Conservation (phyloP, 2,329 filamentous ascomycete genomes). For the Monosporascus cannonballus region DNA sequence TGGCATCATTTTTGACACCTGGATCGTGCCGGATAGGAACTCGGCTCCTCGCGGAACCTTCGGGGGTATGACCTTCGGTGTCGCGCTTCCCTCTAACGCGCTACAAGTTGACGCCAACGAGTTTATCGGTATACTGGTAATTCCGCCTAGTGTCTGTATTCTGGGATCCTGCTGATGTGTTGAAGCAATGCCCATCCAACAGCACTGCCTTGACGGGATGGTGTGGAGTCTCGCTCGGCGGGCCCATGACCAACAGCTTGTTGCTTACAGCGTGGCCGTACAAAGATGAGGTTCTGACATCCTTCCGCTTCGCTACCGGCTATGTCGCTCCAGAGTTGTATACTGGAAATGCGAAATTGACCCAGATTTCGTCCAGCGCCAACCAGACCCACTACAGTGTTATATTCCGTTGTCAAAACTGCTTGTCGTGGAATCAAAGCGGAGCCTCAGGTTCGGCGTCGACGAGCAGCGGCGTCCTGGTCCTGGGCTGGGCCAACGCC, state of each 20-base stretch:
- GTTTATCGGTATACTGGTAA: constrained; percentile 54
- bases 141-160: constrained; percentile 7
- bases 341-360: constrained; percentile 55
- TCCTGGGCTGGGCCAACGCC: constrained; percentile 53
- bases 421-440: constrained; percentile 46
- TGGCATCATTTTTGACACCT: constrained; percentile 48
- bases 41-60: constrained; percentile 24
- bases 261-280: constrained; percentile 54
- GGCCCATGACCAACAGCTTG: constrained; percentile 51
- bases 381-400: constrained; percentile 54
- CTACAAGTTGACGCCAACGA: constrained; percentile 42
- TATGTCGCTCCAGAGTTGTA: constrained; percentile 55
- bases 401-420: constrained; percentile 59
- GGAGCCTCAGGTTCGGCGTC: constrained; percentile 35
- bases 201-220: constrained; percentile 44
- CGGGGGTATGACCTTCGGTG: constrained; percentile 46
- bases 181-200: constrained; percentile 39
- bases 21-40: constrained; percentile 29
- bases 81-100: constrained; percentile 46
- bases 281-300: constrained; percentile 46
- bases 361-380: constrained; percentile 51
- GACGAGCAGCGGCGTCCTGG: constrained; percentile 36
- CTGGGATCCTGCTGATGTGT: neutral
- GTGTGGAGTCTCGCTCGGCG: constrained; percentile 51
- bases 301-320: constrained; percentile 51